Evolutionary conservation across 345 rosid species (phyloP).

Genomic region (Eucalyptus tenuipes): DNA sequence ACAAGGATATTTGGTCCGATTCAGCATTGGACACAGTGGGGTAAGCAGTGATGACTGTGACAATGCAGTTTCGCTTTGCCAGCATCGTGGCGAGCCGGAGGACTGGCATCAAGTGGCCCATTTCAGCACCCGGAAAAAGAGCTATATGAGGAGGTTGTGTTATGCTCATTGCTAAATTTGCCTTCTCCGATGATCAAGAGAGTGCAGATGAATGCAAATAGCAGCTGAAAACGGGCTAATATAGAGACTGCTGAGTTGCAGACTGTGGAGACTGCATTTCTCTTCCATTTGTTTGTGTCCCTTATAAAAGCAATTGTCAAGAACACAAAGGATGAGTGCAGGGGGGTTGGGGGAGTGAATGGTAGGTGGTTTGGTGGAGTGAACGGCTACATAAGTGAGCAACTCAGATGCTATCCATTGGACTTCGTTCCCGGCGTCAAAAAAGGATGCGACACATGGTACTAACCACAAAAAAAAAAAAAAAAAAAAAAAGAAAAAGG

Average conservation of each 20-base stretch:
- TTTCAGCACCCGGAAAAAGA: slow-evolving; percentile 26
- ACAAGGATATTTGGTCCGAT: slow-evolving; percentile 6
- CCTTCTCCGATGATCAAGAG: neutral
- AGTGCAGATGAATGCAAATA: neutral
- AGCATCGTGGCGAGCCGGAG: slow-evolving; percentile 27
- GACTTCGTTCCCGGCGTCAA: neutral
- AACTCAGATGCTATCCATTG: neutral
- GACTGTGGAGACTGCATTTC: neutral
- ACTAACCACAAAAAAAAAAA: neutral
- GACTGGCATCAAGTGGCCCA: slow-evolving; percentile 34
- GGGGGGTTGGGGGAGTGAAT: neutral
- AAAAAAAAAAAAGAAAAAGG: neutral
- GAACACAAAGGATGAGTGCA: neutral
- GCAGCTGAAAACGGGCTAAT: neutral
- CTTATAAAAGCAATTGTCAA: neutral
- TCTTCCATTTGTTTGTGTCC: neutral
- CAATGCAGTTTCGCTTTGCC: neutral
- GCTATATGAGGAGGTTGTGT: slow-evolving; percentile 10
- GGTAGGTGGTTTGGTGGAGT: neutral
- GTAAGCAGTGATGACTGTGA: slow-evolving; percentile 26
- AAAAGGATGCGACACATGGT: neutral
- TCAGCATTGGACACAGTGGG: slow-evolving; percentile 26
- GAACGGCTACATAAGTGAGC: neutral
- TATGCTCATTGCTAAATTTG: neutral
- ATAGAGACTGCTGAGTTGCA: neutral